These are phyloP conservation scores for Agarophyton chilense DNA, from an alignment of 23 red algal genomes.

Conservation along the genomic window DNA sequence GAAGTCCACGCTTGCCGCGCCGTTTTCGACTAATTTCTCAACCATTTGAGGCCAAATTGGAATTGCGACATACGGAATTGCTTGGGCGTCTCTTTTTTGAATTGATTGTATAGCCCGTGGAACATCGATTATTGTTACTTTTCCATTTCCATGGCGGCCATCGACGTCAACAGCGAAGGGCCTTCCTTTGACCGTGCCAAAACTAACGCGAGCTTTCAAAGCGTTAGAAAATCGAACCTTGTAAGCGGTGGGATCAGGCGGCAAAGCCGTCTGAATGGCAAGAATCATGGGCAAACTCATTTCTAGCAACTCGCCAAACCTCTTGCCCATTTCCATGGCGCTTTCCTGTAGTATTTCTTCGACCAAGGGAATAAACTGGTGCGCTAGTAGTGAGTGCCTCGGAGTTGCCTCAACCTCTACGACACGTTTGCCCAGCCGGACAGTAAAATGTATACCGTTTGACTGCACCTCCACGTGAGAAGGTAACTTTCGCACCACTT, in stretches of 20 bases:
- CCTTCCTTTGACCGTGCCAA: constrained; percentile 3
- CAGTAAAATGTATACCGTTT: constrained; percentile 11
- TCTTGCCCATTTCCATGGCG: constrained; percentile 24
- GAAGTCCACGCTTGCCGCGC: neutral
- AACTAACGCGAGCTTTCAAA: constrained; percentile 18
- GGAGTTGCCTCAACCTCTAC: constrained; percentile 22
- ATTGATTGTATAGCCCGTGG: neutral
- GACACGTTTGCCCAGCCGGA: neutral
- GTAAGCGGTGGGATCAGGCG: neutral
- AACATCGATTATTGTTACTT: constrained; percentile 21
- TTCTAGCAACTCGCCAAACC: constrained; percentile 13
- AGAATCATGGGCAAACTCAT: constrained; percentile 28
- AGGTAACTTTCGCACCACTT: neutral
- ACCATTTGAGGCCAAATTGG: constrained; percentile 22
- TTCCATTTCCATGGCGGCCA: constrained; percentile 1
- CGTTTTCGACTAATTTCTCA: neutral
- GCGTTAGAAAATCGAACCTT: constrained; percentile 27
- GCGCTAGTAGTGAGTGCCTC: neutral
- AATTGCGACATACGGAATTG: neutral
- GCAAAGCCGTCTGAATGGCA: constrained; percentile 7
- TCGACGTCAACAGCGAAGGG: constrained; percentile 35
- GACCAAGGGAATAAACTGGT: constrained; percentile 13
- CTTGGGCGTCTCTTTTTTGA: neutral
- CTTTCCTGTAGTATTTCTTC: constrained; percentile 33
- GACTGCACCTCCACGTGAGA: constrained; percentile 27